Evolutionary conservation across 2,329 filamentous ascomycete genomes (phyloP).

Genomic region (Stagonosporopsis rhizophila): DNA sequence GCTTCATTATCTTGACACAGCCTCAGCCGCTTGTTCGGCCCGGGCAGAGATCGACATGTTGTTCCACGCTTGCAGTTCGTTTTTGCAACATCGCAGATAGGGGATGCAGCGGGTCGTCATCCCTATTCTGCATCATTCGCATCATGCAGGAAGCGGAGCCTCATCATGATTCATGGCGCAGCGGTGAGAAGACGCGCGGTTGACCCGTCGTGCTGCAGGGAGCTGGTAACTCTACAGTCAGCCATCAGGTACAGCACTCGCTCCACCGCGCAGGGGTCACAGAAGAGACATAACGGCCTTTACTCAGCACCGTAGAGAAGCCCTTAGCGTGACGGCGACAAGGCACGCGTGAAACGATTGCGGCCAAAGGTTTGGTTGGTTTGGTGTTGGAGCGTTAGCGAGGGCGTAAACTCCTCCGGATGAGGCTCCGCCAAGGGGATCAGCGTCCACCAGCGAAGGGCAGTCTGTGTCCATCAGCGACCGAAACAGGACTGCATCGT

Average conservation of each 20-base stretch:
- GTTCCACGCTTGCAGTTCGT: slow-evolving; percentile 18
- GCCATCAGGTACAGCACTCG: not conserved
- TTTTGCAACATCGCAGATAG: slow-evolving; percentile 20
- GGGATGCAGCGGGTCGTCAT: slow-evolving; percentile 11
- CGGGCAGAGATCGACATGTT: slow-evolving; percentile 8
- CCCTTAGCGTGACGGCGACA: not conserved
- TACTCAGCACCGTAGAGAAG: not conserved
- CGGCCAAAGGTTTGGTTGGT: slow-evolving; percentile 1
- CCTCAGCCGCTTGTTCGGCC: slow-evolving; percentile 11
- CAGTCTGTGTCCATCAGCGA: slow-evolving; percentile 2
- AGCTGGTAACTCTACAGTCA: not conserved
- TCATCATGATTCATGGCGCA: slow-evolving; percentile 10
- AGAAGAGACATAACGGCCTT: not conserved
- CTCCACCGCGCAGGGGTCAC: not conserved
- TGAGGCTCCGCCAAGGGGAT: slow-evolving; percentile 18
- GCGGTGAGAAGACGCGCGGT: slow-evolving; percentile 3
- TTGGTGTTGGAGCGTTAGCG: not conserved
- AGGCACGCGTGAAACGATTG: not conserved
- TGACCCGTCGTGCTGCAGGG: slow-evolving; percentile 3
- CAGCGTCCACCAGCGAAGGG: slow-evolving; percentile 7
- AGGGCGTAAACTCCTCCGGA: slow-evolving; percentile 4
- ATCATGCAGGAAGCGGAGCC: slow-evolving; percentile 8
- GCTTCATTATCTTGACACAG: slow-evolving; percentile 23
- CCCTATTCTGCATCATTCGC: not conserved
- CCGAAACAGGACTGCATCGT: slow-evolving; percentile 2